Evolutionary conservation across 2,329 filamentous ascomycete genomes (phyloP).

Genomic region (Thermochaetoides dissita): DNA sequence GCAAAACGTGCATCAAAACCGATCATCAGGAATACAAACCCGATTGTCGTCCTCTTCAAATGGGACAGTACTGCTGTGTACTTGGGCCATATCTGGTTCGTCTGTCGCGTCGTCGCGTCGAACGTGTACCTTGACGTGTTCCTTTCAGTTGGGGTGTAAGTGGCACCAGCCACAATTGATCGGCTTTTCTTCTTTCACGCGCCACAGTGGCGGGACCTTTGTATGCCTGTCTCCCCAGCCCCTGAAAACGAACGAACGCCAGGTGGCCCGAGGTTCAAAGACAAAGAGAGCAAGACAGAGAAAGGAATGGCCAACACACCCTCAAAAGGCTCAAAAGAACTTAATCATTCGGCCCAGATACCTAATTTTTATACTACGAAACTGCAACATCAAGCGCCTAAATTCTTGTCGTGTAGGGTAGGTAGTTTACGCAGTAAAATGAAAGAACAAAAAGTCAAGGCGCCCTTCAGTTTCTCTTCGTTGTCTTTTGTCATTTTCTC

Average conservation of each 20-base stretch:
- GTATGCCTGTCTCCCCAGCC: neutral
- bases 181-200: neutral
- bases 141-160: neutral
- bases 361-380: too few species aligned
- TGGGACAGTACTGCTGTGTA: constrained; percentile 3
- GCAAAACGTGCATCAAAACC: neutral
- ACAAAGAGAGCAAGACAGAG: too few species aligned
- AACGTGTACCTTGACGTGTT: neutral
- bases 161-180: neutral
- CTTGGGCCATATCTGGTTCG: constrained; percentile 7
- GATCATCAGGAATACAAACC: constrained; percentile 17
- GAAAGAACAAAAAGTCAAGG: too few species aligned
- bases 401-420: too few species aligned
- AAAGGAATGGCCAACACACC: too few species aligned
- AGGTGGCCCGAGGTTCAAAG: too few species aligned
- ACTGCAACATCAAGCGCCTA: too few species aligned
- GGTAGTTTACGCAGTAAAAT: too few species aligned
- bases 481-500: too few species aligned
- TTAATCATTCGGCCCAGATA: too few species aligned
- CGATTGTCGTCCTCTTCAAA: constrained; percentile 32
- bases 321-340: too few species aligned
- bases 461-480: too few species aligned
- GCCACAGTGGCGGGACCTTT: neutral
- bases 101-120: neutral
- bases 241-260: neutral